Evolutionary conservation across 2,329 filamentous ascomycete species (phyloP), one percentile per base, ranked within the genome.

Genomic region (Cladophialophora bantiana): DNA sequence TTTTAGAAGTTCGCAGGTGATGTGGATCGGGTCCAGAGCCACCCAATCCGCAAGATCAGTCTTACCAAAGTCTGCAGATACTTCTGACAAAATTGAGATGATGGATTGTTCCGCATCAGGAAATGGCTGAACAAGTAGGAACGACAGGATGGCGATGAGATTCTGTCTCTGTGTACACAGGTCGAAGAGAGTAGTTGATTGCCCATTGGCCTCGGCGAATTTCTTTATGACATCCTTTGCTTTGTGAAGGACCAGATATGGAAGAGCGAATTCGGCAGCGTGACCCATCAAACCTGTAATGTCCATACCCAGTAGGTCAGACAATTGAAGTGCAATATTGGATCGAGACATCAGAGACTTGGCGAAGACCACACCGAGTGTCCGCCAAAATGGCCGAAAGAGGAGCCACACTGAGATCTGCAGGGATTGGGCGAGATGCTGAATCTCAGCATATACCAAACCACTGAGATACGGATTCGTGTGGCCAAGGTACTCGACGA

Each of bases 381-480:
- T 94, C 71, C 88, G 88, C 94, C 94, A 98, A 77, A 93, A 98
- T 0, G 94, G 93, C 63, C 89, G 88, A 64, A 98, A 89, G 0
- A 99, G 81, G 15, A 88, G 87, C 34, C 85, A 84, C 1, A 89
- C 85, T 1, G 87, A 89, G 42, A 87, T 83, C 2, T 84, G 83
- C 48, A 88, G 85, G 56, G 84, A 81, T 59, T 89, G 85, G 1
- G 93, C 90, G 57, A 98, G 83, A 67, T 88, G 89, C 42, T 72
- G 70, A 45, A 97, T 81, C 84, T 89, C 94, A 71, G 91, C 90
- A 76, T 93, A 95, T 3, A 94, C 92, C 70, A 93, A 86, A 4
- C 90, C 90, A 61, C 90, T 92, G 7, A 96, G 83, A 36, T 97
- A 86, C 45, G 87, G 86, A 76, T 96, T 97, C 50, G 86, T 83